Base-by-base conservation (phyloP, 495 filamentous ascomycete species). In the Aspergillus coremiiformis region DNA sequence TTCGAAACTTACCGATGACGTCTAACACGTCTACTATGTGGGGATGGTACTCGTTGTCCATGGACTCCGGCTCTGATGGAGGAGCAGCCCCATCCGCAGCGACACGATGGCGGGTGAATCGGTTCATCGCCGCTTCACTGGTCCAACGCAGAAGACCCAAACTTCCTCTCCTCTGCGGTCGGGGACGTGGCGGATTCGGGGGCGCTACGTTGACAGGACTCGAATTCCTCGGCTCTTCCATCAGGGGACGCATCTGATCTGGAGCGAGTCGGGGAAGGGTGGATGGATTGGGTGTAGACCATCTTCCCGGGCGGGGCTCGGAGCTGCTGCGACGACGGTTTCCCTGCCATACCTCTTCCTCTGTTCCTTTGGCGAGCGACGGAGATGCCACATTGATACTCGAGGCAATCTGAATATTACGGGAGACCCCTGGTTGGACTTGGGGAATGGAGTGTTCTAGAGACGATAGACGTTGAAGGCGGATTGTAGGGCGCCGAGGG, bases 21-120 rank as follows among this genome's bases (percentile, higher is more conserved):
- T 89, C 85, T 19, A 89, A 65, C 32, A 86, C 72, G 63, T 89
- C 83, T 23, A 87, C 83, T 23, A 89, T 63, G 23, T 78, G 73
- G 19, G 76, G 52, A 22, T 83, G 80, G 56, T 83, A 81, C 47
- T 81, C 75, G 8, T 65, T 55, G 9, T 58, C 50, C 17, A 50
- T 22, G 9, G 55, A 42, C 15, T 42, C 15, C 9, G 22, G 26
- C 10, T 6, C 37, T 21, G 66, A 52, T 12, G 54, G 52, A 4
- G 66, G 60, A 17, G 61, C 32, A 23, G 56, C 55, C 1, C 66
- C 69, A 19, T 47, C 60, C 0, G 72, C 54, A n/a, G 72, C 68
- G 2, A 61, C 60, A 12, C 65, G 67, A 48, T 73, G 72, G 14
- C 72, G 59, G 4, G 64, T 60, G 30, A 72, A 63, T 4, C 63